A percentile compares a stretch with the other conserved stretches of the same genome.
phyloP scores from a whole-genome alignment of 768 basidiomycete species.

The Xerocomellus dryophilus region DNA sequence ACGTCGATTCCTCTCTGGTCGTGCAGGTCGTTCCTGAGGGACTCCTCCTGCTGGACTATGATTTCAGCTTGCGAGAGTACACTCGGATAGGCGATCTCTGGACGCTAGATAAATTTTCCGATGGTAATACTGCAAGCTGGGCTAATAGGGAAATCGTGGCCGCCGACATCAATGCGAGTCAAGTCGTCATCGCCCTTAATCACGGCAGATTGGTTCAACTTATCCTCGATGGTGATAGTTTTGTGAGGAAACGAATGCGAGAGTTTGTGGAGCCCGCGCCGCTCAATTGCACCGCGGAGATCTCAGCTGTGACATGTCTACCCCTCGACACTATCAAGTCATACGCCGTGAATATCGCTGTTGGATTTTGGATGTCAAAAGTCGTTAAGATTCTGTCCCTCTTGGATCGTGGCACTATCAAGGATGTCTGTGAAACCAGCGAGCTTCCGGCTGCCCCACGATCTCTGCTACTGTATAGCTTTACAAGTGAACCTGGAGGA shows the following conservation, averaged over 20 bases:
- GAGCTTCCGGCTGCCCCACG: slow-evolving; percentile 43
- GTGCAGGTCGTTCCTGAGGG: slow-evolving; percentile 70
- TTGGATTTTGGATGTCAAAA: slow-evolving; percentile 78
- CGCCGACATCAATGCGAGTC: slow-evolving; percentile 66
- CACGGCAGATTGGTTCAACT: slow-evolving; percentile 53
- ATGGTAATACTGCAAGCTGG: slow-evolving; percentile 21
- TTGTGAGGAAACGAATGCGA: slow-evolving; percentile 27
- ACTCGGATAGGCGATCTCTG: slow-evolving; percentile 40
- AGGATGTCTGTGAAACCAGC: slow-evolving; percentile 24
- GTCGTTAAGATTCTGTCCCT: slow-evolving; percentile 53
- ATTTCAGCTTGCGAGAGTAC: slow-evolving; percentile 43
- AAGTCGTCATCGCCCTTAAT: slow-evolving; percentile 59
- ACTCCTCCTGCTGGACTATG: slow-evolving; percentile 55
- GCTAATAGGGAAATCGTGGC: slow-evolving; percentile 52
- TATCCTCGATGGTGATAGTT: slow-evolving; percentile 40
- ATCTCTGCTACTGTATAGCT: slow-evolving; percentile 54
- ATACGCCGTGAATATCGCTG: slow-evolving; percentile 50
- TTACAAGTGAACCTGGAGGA: slow-evolving; percentile 41
- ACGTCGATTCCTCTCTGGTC: slow-evolving; percentile 50
- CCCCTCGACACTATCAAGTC: slow-evolving; percentile 48
- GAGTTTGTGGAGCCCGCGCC: slow-evolving; percentile 25
- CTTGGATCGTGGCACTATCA: slow-evolving; percentile 14
- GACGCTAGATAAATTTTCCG: slow-evolving; percentile 32
- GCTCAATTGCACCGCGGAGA: slow-evolving; percentile 39
- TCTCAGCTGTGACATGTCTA: slow-evolving; percentile 68